phyloP scores from a whole-genome alignment of 2,329 filamentous ascomycete genomes.

The Xylariales sp. region DNA sequence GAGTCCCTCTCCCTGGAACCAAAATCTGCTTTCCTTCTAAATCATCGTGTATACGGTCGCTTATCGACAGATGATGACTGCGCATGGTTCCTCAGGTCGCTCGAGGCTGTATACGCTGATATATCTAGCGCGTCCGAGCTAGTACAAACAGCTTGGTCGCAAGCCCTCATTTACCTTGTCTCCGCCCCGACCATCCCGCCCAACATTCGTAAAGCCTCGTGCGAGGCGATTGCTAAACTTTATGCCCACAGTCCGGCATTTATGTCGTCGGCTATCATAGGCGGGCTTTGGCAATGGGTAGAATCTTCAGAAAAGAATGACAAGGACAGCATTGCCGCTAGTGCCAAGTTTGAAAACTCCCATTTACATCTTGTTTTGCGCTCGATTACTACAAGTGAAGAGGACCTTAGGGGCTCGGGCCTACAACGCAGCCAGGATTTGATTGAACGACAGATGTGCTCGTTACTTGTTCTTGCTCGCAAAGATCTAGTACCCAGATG shows the following conservation, averaged over 20 bases:
- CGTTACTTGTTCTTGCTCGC: slow-evolving; percentile 81
- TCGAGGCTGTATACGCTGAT: slow-evolving; percentile 69
- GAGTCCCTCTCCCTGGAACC: slow-evolving; percentile 77
- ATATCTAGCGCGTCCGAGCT: slow-evolving; percentile 63
- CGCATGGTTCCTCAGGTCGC: slow-evolving; percentile 78
- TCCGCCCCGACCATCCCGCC: slow-evolving; percentile 71
- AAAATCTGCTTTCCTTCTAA: slow-evolving; percentile 89
- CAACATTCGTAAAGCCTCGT: slow-evolving; percentile 72
- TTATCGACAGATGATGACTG: slow-evolving; percentile 79
- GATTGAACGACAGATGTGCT: slow-evolving; percentile 78
- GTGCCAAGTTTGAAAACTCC: slow-evolving; percentile 71
- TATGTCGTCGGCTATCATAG: slow-evolving; percentile 72
- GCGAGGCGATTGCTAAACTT: slow-evolving; percentile 69
- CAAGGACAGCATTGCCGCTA: slow-evolving; percentile 78
- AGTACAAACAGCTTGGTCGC: slow-evolving; percentile 79
- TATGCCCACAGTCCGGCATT: slow-evolving; percentile 70
- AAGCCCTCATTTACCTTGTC: slow-evolving; percentile 84
- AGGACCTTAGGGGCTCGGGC: slow-evolving; percentile 60
- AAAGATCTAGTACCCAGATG: slow-evolving; percentile 79
- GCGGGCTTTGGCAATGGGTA: slow-evolving; percentile 85
- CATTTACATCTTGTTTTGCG: slow-evolving; percentile 72
- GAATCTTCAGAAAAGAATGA: slow-evolving; percentile 74
- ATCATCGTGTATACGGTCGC: slow-evolving; percentile 86
- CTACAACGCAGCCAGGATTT: slow-evolving; percentile 58
- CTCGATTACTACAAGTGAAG: slow-evolving; percentile 70